Base-by-base conservation (phyloP, 345 rosid species). In the Salix dunnii region DNA sequence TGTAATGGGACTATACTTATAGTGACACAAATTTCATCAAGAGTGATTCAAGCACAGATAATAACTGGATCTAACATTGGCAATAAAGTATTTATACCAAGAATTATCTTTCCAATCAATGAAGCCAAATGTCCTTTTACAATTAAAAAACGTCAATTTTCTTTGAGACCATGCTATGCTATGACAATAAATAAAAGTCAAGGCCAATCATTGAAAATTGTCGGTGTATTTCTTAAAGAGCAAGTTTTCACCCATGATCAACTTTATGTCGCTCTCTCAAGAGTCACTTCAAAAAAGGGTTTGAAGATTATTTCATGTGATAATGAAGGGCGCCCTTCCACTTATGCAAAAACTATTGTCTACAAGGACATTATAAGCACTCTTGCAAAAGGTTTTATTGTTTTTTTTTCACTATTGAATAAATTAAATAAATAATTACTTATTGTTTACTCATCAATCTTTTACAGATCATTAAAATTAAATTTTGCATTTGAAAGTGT, bases 181-280 rank as follows among this genome's bases (percentile, higher is more conserved):
- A 77, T 77, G 68, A 77, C 74, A 35, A 70, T 70, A 3, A 77
- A 61, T 25, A 70, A 70, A 58, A 38, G 66, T 17, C 43, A 77
- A 77, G 74, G 75, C 0, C 68, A 77, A 77, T 70, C 74, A 33
- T 31, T 77, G 0, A 23, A 69, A 25, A 18, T 25, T 21, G 74
- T 61, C 0, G 74, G 79, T 3, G 4, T 77, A 6, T 77, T 49
- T 49, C 51, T 68, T 36, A 48, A 23, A 9, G 18, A 68, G 20
- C 51, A 20, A 5, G 51, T 36, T 3, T 68, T 38, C n/a, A 8
- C 71, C 2, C 28, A 38, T 40, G 49, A 51, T 7, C 27, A 60
- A 6, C 65, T 60, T 23, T 60, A 60, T 23, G 65, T 60, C 3
- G 31, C 31, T 60, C 25, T 60, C 2, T 60, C 65, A 18, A 60